Percentiles rank a stretch among this genome's conserved stretches.
phyloP scores from a whole-genome alignment of 345 rosid genomes.

The Lumnitzera racemosa region DNA sequence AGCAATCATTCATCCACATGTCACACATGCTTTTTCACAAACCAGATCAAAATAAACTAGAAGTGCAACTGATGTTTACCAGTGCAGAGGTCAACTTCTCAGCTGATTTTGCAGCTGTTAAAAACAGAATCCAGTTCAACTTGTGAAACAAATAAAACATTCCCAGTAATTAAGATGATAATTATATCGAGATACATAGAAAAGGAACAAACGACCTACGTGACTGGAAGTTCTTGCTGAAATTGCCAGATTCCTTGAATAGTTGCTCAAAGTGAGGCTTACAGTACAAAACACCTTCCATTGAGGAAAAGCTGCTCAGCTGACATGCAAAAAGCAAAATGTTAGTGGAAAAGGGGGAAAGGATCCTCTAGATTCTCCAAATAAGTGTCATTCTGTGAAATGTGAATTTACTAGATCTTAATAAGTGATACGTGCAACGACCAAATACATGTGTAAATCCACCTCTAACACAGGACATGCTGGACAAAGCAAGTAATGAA shows the following conservation, averaged over 20 bases:
- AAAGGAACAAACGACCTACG: conserved; percentile 39
- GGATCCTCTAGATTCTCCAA: not conserved
- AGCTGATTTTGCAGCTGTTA: conserved; percentile 78
- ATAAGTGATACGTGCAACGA: not conserved
- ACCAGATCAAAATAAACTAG: too few species aligned
- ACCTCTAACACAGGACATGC: conserved; percentile 6
- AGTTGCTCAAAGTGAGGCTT: conserved; percentile 98
- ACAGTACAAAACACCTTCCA: conserved; percentile 97
- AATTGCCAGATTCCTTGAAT: conserved; percentile 88
- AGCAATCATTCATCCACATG: too few species aligned
- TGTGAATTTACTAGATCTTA: not conserved
- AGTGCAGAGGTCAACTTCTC: conserved; percentile 81
- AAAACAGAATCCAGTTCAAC: conserved; percentile 24
- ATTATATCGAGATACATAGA: not conserved
- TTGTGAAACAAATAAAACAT: conserved; percentile 5
- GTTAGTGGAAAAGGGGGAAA: not conserved
- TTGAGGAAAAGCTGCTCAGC: conserved; percentile 91
- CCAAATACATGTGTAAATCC: not conserved
- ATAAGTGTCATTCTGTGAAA: not conserved
- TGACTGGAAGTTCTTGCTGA: conserved; percentile 88
- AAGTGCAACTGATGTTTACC: conserved; percentile 34
- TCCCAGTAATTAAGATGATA: not conserved
- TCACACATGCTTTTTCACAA: too few species aligned
- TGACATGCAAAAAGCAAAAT: conserved; percentile 24
- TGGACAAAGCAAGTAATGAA: too few species aligned